phyloP scores from a whole-genome alignment of 1,139 yeast species.

The Hanseniaspora uvarum region DNA sequence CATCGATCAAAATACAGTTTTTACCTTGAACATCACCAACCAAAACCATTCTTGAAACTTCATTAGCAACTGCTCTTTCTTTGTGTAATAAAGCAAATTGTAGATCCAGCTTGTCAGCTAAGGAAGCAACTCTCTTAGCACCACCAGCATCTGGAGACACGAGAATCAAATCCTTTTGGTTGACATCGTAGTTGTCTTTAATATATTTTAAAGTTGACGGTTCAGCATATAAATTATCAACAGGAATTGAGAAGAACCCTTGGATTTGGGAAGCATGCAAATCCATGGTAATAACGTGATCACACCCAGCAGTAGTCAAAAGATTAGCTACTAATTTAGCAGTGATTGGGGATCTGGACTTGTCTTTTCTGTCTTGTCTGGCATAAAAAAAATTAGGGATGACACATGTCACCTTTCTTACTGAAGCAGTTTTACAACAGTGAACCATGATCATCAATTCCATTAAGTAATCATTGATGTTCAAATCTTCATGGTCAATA shows the following conservation, averaged over 20 bases:
- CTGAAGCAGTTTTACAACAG: conserved; percentile 92
- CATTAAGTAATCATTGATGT: conserved; percentile 74
- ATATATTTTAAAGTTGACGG: conserved; percentile 87
- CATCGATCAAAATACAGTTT: conserved; percentile 85
- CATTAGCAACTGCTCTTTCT: conserved; percentile 91
- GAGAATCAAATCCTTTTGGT: conserved; percentile 56
- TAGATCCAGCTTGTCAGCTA: conserved; percentile 84
- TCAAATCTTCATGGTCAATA: conserved; percentile 45
- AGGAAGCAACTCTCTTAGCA: conserved; percentile 92
- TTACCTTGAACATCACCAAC: conserved; percentile 91
- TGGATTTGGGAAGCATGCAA: conserved; percentile 95
- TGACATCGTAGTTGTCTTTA: conserved; percentile 56
- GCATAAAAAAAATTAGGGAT: conserved; percentile 96
- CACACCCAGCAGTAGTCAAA: conserved; percentile 91
- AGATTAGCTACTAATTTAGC: conserved; percentile 93
- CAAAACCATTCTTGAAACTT: conserved; percentile 85
- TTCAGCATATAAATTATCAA: conserved; percentile 90
- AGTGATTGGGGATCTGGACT: conserved; percentile 92
- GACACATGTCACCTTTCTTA: conserved; percentile 88
- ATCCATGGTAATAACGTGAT: conserved; percentile 96
- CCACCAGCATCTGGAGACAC: conserved; percentile 99
- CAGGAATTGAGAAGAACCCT: conserved; percentile 93
- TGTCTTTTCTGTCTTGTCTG: conserved; percentile 93
- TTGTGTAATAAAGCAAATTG: conserved; percentile 94
- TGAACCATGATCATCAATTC: conserved; percentile 85